Base-by-base conservation (phyloP, 2,329 filamentous ascomycete species). In the Neurospora sp. region DNA sequence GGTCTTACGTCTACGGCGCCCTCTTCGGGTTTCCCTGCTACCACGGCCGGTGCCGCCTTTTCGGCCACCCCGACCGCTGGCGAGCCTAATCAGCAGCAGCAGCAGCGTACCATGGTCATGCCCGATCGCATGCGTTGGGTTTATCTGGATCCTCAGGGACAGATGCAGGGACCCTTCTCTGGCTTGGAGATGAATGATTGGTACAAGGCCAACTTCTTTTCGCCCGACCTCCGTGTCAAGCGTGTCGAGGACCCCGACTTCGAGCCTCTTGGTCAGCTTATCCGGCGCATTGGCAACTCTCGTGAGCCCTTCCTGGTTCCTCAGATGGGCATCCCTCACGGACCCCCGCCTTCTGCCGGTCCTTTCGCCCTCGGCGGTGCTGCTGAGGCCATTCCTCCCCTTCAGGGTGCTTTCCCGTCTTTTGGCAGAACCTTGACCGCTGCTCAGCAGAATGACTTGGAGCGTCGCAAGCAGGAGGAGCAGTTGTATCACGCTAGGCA, bases 121-220 rank as follows among this genome's bases (percentile, higher is more conserved):
- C 96, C 96, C 2, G 96, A 99, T 79, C 87, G 96, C 15, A 99
- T 99, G 93, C 87, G 95, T 76, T 99, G 96, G 96, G 95, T 97
- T 19, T 99, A 99, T 78, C 90, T 96, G 68, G 96, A 99, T 78
- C 96, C 96, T 5, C 93, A 97, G 78, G 93, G 93, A 28, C 91
- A 93, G 72, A 90, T 93, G 6, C 96, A 99, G 78, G 96, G 96
- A 0, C 96, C 96, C 0, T 99, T 96, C 81, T 97, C 93, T 46
- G 96, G 96, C 1, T 83, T 99, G 67, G 96, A 99, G 80, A 99
- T 99, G 96, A 96, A 99, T 75, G 96, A 99, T 76, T 99, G 96
- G 96, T 99, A 98, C 82, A 98, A 98, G 79, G 95, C 94, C 43
- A 94, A 95, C 66, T 99, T 98, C 82, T 99, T 99, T 81, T 97